These are phyloP conservation scores for Clarireedia monteithiana DNA, from an alignment of 2,329 filamentous ascomycete species.

Conservation along the genomic window DNA sequence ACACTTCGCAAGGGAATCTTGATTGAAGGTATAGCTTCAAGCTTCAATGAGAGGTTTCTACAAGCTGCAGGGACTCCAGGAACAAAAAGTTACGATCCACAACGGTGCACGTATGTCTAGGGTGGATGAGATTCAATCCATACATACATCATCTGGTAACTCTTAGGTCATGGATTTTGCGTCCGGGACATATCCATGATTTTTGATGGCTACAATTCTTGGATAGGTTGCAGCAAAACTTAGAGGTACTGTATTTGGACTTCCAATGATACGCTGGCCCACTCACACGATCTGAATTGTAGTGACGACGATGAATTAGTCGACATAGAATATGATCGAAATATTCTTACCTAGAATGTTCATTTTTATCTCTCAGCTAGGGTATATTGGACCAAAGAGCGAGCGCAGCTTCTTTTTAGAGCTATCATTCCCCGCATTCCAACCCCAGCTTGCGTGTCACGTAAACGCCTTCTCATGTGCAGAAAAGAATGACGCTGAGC, in stretches of 20 bases:
- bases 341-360: too few relatives aligned
- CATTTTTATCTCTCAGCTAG: not conserved
- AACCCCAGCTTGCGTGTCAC: slow-evolving; percentile 5
- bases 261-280: not conserved
- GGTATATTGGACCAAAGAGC: not conserved
- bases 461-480: not conserved
- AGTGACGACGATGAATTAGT: not conserved
- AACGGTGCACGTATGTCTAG: not conserved
- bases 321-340: too few relatives aligned
- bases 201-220: not conserved
- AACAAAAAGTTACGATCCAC: slow-evolving; percentile 2
- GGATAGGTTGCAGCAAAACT: not conserved
- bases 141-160: slow-evolving; percentile 1
- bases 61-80: slow-evolving; percentile 7
- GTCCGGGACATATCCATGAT: not conserved
- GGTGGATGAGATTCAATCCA: not conserved
- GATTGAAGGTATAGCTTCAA: not conserved
- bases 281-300: not conserved
- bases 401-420: not conserved
- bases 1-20: not conserved
- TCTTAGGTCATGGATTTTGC: not conserved
- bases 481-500: not conserved
- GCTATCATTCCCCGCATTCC: slow-evolving; percentile 6
- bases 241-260: too few relatives aligned
- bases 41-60: not conserved